Percentiles rank a stretch among this genome's conserved stretches.
These are phyloP conservation scores for Daldinia bambusicola DNA, from an alignment of 495 filamentous ascomycete species.

Conservation along the genomic window DNA sequence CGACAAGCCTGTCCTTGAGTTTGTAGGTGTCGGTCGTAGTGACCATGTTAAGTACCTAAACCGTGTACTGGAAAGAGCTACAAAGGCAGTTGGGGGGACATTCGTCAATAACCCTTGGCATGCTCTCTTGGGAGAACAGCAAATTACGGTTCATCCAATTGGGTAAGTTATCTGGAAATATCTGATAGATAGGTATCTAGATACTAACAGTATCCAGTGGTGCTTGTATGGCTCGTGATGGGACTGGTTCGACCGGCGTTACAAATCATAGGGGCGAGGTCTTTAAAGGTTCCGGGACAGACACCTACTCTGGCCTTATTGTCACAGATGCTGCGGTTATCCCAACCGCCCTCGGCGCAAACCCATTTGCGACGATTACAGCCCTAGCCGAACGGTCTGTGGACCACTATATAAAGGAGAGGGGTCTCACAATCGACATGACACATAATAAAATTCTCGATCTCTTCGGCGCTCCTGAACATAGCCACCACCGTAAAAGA, in stretches of 20 bases:
- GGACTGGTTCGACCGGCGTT: slow-evolving; percentile 66
- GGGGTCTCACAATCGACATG: slow-evolving; percentile 59
- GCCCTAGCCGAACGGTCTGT: slow-evolving; percentile 73
- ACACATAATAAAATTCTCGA: slow-evolving; percentile 63
- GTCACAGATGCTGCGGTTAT: slow-evolving; percentile 72
- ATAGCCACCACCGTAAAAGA: slow-evolving; percentile 32
- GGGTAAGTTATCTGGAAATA: slow-evolving; percentile 53
- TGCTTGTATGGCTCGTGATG: slow-evolving; percentile 69
- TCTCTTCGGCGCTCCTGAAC: slow-evolving; percentile 55
- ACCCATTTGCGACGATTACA: slow-evolving; percentile 76
- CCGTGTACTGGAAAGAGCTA: slow-evolving; percentile 61
- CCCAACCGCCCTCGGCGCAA: slow-evolving; percentile 71
- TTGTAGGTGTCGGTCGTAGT: slow-evolving; percentile 65
- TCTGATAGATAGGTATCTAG: not conserved
- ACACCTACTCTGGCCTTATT: slow-evolving; percentile 66
- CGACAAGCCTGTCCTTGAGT: slow-evolving; percentile 68
- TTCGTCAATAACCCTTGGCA: slow-evolving; percentile 67
- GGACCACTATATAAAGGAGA: slow-evolving; percentile 56
- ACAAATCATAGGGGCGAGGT: slow-evolving; percentile 72
- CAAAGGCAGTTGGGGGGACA: slow-evolving; percentile 66
- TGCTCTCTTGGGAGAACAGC: slow-evolving; percentile 62
- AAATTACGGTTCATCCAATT: slow-evolving; percentile 75
- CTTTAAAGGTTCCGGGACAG: slow-evolving; percentile 62
- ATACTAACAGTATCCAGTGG: slow-evolving; percentile 53
- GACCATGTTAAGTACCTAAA: slow-evolving; percentile 66